Percentiles rank a stretch among this genome's conserved stretches.
Conservation (phyloP, 768 basidiomycete genomes). For the Mycena maculata region DNA sequence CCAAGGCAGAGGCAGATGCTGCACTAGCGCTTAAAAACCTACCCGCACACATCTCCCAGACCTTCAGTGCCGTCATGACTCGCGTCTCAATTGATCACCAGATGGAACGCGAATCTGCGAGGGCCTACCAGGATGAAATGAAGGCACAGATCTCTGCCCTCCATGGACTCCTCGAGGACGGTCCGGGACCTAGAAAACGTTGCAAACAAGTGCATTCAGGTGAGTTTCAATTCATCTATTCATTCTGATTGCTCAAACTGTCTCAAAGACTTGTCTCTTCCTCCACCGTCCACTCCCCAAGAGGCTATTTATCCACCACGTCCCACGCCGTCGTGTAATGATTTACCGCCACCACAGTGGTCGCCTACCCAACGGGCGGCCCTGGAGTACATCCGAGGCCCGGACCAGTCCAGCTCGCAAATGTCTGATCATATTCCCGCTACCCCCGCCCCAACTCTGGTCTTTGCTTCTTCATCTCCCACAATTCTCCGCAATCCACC, state of each 20-base stretch:
- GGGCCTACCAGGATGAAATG: background rate
- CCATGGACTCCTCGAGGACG: background rate
- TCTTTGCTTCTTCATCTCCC: too few species aligned
- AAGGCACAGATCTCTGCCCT: background rate
- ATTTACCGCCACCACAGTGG: background rate
- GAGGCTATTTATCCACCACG: too few species aligned
- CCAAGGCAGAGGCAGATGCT: slow-evolving; percentile 30
- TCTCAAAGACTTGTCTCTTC: too few species aligned
- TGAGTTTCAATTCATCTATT: background rate
- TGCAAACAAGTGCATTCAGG: background rate
- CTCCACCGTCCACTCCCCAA: too few species aligned
- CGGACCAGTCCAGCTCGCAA: too few species aligned
- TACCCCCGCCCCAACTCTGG: too few species aligned
- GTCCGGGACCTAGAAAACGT: background rate
- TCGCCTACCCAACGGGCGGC: background rate
- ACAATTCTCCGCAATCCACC: too few species aligned
- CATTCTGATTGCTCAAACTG: background rate
- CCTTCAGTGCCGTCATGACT: slow-evolving; percentile 1
- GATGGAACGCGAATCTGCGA: background rate
- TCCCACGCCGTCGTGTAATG: too few species aligned
- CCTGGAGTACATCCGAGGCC: background rate
- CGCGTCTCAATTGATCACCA: slow-evolving; percentile 2
- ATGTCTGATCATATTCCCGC: too few species aligned
- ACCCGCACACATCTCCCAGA: slow-evolving; percentile 35
- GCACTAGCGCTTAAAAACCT: slow-evolving; percentile 37